Base-by-base conservation (phyloP, 2,329 filamentous ascomycete genomes). In the Golovinomyces cichoracearum region DNA sequence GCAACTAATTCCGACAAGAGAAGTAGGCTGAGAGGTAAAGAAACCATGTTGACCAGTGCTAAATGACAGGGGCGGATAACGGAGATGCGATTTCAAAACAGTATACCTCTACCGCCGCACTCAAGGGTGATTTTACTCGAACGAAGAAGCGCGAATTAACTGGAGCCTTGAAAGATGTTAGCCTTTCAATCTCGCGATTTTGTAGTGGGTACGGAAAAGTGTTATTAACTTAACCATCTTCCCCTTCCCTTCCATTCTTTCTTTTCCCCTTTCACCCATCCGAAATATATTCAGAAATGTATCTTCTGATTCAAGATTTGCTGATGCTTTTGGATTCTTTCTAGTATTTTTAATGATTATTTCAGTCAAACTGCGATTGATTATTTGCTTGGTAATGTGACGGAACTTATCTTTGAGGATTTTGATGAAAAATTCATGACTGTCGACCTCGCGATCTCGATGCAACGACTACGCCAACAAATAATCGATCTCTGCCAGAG, bases 361-460 rank as follows among this genome's bases (percentile, higher is more conserved):
- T 95, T 95, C 63, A 81, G 86, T 21, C 90, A 98, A 62, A 83
- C 85, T 0, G 83, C 83, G 47, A 93, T 98, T 54, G 90, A 98
- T 61, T 95, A 90, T 59, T 72, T 93, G 3, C 73, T 95, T 0
- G 90, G 90, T 19, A 90, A 90, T 55, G 83, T 92, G 10, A 84
- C 80, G 0, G 78, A 78, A 1, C 69, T 77, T 15, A 80, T 93
- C 2, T 95, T 95, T 60, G 82, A 88, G 50, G 90, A 98, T 55
- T 98, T 98, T 53, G 85, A 94, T 59, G 76, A 80, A 15, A 81
- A 86, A 56, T 85, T 98, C 75, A 92, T 86, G 73, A 86, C 78
- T 40, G 80, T 83, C 42, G 90, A 98, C 58, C 88, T 88, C 13
- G 85, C 84, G 0, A 75, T 95, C 13, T 93, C 88, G 1, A 76